Conservation (phyloP, 164 flowering plant species). For the Litsea cubeba region DNA sequence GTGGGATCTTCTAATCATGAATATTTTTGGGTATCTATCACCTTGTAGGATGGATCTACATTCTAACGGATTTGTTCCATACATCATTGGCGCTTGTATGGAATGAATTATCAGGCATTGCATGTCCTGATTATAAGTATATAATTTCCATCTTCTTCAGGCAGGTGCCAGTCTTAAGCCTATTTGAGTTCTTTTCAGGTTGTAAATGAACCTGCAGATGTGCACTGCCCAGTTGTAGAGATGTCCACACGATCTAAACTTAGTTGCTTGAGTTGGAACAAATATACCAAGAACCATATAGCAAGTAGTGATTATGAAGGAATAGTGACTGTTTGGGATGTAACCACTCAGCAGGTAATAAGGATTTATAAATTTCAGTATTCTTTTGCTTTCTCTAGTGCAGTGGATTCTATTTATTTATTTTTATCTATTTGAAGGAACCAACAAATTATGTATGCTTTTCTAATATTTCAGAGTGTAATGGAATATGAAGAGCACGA, state of each 20-base stretch:
- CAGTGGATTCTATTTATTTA: background rate
- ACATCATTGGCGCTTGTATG: background rate
- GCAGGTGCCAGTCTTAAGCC: background rate
- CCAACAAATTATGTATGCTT: background rate
- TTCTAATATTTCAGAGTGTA: constrained; percentile 51
- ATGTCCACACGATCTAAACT: constrained; percentile 92
- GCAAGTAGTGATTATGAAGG: constrained; percentile 98
- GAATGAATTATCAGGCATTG: background rate
- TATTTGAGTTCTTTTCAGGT: constrained; percentile 42
- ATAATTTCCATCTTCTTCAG: background rate
- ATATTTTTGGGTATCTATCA: background rate
- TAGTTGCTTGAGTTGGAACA: constrained; percentile 98
- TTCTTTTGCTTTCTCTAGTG: background rate
- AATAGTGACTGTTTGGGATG: constrained; percentile 99
- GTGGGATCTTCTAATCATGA: background rate
- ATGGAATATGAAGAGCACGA: constrained; percentile 99
- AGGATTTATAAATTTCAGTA: background rate
- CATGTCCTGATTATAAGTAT: background rate
- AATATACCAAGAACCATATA: constrained; percentile 65
- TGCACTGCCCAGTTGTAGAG: constrained; percentile 83
- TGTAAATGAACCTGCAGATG: constrained; percentile 79
- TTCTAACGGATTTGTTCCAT: background rate
- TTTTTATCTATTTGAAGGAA: background rate
- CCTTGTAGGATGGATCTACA: background rate
- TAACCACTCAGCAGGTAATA: constrained; percentile 76